Conservation (phyloP, 1,284 basidiomycete species). For the Ustilago shanxiensis region DNA sequence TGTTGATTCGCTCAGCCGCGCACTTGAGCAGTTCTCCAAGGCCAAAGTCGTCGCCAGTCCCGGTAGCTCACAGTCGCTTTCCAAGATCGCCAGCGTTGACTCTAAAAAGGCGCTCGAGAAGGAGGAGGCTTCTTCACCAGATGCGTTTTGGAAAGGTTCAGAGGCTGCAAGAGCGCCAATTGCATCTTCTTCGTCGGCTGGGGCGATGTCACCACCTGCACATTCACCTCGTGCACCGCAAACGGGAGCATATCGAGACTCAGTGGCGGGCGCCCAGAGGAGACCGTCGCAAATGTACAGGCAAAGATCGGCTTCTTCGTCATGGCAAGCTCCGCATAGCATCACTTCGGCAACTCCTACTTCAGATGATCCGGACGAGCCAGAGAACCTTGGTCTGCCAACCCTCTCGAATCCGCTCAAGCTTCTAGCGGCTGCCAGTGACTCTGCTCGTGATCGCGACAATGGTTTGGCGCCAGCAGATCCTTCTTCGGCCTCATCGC, state of each 20-base stretch:
- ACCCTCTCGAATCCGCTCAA: constrained; percentile 54
- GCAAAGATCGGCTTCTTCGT: constrained; percentile 30
- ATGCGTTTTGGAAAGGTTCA: constrained; percentile 15
- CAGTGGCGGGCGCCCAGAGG: background rate
- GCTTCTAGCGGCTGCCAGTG: constrained; percentile 49
- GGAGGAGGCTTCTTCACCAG: constrained; percentile 19
- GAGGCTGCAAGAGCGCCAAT: constrained; percentile 9
- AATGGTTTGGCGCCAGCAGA: constrained; percentile 23
- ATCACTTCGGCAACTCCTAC: constrained; percentile 48
- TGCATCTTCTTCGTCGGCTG: constrained; percentile 10
- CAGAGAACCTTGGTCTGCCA: constrained; percentile 51
- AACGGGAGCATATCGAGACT: constrained; percentile 13
- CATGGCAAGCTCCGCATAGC: constrained; percentile 31
- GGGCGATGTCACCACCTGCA: constrained; percentile 40
- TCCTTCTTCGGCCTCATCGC: constrained; percentile 1
- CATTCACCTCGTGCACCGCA: constrained; percentile 19
- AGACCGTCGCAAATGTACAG: constrained; percentile 25
- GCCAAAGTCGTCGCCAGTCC: constrained; percentile 28
- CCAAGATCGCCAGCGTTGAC: constrained; percentile 9
- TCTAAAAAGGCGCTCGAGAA: constrained; percentile 6
- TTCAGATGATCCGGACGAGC: constrained; percentile 46
- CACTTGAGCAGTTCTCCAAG: constrained; percentile 44
- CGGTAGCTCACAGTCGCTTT: constrained; percentile 3
- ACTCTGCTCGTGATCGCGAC: constrained; percentile 44
- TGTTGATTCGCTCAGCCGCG: constrained; percentile 49